Conservation (phyloP, 768 basidiomycete genomes). For the Lepiota brunneoincarnata region DNA sequence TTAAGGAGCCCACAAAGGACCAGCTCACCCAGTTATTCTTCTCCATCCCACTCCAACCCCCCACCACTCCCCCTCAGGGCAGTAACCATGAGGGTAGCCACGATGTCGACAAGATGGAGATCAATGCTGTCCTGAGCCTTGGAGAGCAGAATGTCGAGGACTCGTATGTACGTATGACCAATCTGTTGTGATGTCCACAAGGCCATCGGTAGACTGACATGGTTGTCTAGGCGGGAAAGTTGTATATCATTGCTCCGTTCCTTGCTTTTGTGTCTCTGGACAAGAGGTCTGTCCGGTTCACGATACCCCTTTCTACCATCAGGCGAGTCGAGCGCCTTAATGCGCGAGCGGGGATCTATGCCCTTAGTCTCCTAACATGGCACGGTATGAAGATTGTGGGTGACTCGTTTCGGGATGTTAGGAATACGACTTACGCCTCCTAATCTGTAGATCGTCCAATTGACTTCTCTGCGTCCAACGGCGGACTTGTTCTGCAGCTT, state of each 20-base stretch:
- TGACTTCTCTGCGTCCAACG: slow-evolving; percentile 89
- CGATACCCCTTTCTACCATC: slow-evolving; percentile 88
- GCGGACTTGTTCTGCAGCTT: slow-evolving; percentile 91
- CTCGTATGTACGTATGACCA: slow-evolving; percentile 73
- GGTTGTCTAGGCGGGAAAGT: slow-evolving; percentile 72
- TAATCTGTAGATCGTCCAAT: slow-evolving; percentile 71
- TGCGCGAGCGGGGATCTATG: slow-evolving; percentile 91
- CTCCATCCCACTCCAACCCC: slow-evolving; percentile 58
- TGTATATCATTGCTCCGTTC: slow-evolving; percentile 87
- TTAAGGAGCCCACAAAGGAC: slow-evolving; percentile 91
- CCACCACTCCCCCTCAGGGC: slow-evolving; percentile 13
- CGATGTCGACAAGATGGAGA: slow-evolving; percentile 73
- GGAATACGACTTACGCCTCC: slow-evolving; percentile 1
- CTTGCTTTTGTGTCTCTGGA: slow-evolving; percentile 89
- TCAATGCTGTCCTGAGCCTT: slow-evolving; percentile 84
- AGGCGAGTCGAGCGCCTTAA: slow-evolving; percentile 93
- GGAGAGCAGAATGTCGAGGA: slow-evolving; percentile 78
- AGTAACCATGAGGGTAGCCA: slow-evolving; percentile 27
- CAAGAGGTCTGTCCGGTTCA: slow-evolving; percentile 88
- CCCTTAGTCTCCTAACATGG: slow-evolving; percentile 92
- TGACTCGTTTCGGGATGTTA: slow-evolving; percentile 13
- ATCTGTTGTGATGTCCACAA: neutral
- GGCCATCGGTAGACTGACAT: neutral
- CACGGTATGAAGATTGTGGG: slow-evolving; percentile 90
- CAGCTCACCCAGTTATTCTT: slow-evolving; percentile 85